Evolutionary conservation across 2,329 filamentous ascomycete species (phyloP), one percentile per base, ranked within the genome.

Genomic region (Monosporascus sp.): DNA sequence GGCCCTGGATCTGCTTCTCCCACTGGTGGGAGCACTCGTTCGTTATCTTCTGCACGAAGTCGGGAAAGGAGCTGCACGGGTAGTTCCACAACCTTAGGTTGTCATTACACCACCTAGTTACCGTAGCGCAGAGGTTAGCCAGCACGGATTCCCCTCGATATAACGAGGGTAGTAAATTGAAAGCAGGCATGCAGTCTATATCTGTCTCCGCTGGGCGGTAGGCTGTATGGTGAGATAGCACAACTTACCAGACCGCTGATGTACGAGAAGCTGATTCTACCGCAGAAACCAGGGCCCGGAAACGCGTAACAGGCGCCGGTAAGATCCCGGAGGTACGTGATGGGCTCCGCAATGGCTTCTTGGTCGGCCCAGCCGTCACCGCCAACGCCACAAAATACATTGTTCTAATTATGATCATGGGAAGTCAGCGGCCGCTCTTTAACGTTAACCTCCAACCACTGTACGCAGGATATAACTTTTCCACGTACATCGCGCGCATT

Each of bases 41-140:
- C 27, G 9, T 7, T 7, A 50, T 20, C 11, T 3, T 14, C 27
- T 44, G 15, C 38, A 39, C 38, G n/a, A 25, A 25, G 36, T 11
- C 14, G 38, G 49, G 39, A 14, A 50, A 50, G 36, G 17, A 39
- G 14, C 24, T 17, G 22, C 49, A 50, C 20, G n/a, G 24, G 22
- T 41, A 50, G 17, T 38, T 31, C n/a, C n/a, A 17, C 20, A 17
- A 24, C 15, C 37, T 45, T n/a, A 5, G 38, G n/a, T 50, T 50
- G 25, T 50, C 49, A 25, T 50, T 50, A 39, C 49, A 50, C 49
- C 49, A 50, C 18, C 49, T 50, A 50, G 7, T 15, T 31, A 36
- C 31, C 31, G 11, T 35, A 35, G 31, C 31, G 31, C 11, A 4
- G 31, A 14, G 11, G 31, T 35, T 35, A 35, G 31, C 31, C 3